Evolutionary conservation across 345 rosid genomes (phyloP).

Genomic region (Camelina hispida): DNA sequence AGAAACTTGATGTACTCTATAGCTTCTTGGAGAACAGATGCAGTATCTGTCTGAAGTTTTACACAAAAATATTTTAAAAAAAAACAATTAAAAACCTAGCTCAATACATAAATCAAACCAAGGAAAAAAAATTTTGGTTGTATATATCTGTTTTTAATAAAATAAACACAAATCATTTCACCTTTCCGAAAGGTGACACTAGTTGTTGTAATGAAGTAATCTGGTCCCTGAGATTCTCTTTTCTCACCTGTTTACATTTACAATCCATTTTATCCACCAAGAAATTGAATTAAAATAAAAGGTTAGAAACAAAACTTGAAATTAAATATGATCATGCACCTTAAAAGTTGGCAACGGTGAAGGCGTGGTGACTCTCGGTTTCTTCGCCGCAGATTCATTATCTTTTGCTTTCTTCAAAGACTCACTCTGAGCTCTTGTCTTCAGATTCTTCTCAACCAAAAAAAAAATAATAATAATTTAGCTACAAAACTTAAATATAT

Average conservation of each 20-base stretch:
- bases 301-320: constrained; percentile 1
- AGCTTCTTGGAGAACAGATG: constrained; percentile 99
- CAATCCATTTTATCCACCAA: constrained; percentile 38
- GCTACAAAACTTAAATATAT: constrained; percentile 3
- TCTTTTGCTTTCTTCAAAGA: constrained; percentile 53
- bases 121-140: constrained; percentile 15
- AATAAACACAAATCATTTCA: constrained; percentile 39
- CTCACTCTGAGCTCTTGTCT: constrained; percentile 42
- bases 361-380: constrained; percentile 72
- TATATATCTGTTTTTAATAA: constrained; percentile 1
- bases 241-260: constrained; percentile 67
- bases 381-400: constrained; percentile 57
- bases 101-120: constrained; percentile 27
- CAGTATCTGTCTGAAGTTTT: constrained; percentile 84
- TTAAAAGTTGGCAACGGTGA: constrained; percentile 85
- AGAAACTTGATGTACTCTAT: constrained; percentile 87
- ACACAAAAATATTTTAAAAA: background rate
- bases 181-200: constrained; percentile 99
- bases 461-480: background rate
- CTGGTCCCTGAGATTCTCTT: constrained; percentile 99
- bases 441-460: constrained; percentile 25
- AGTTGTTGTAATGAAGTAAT: constrained; percentile 97
- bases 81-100: background rate
- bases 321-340: constrained; percentile 57
- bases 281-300: constrained; percentile 15